Base-by-base conservation (phyloP, 139 green algal species). In the Eudorina sp. region DNA sequence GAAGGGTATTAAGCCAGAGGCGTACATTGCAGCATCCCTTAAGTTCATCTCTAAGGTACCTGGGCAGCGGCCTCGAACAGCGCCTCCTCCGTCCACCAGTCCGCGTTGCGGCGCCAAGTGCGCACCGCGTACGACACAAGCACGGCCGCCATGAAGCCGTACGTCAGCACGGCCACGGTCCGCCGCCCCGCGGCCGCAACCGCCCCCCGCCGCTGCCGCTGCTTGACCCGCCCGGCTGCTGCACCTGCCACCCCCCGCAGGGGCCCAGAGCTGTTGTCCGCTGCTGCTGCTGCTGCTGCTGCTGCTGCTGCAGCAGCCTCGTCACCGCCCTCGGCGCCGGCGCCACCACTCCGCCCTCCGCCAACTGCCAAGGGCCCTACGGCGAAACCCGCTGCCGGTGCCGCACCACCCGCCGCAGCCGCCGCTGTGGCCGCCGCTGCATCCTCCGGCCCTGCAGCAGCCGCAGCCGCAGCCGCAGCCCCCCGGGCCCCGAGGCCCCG, bases 11-110 rank as follows among this genome's bases (percentile, higher is more conserved):
- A n/a, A n/a, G n/a, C n/a, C n/a, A n/a, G n/a, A n/a, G n/a, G n/a
- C n/a, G n/a, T n/a, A n/a, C n/a, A n/a, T n/a, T n/a, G n/a, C n/a
- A n/a, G n/a, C n/a, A n/a, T n/a, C n/a, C n/a, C n/a, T n/a, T n/a
- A n/a, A n/a, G n/a, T n/a, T n/a, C n/a, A n/a, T n/a, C 51, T 68
- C 40, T 55, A 21, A 34, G 45, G 2, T 31, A 95, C 94, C 91
- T 91, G 80, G n/a, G 92, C 73, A 0, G 96, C 96, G 2, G 95
- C 81, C 0, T 89, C 36, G 74, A 98, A 98, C 13, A 98, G 93
- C 16, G 58, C 41, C 87, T 95, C 94, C 68, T 98, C 96, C 38
- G 90, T 89, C 46, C 89, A 27, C 96, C 96, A 98, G 82, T 98
- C 96, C 51, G 18, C 46, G 77, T 97, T 97, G 38, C 96, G 91